Evolutionary conservation across 208 protist genomes (phyloP), one percentile per base, ranked within the genome.

Genomic region (Trypanosoma melophagium): DNA sequence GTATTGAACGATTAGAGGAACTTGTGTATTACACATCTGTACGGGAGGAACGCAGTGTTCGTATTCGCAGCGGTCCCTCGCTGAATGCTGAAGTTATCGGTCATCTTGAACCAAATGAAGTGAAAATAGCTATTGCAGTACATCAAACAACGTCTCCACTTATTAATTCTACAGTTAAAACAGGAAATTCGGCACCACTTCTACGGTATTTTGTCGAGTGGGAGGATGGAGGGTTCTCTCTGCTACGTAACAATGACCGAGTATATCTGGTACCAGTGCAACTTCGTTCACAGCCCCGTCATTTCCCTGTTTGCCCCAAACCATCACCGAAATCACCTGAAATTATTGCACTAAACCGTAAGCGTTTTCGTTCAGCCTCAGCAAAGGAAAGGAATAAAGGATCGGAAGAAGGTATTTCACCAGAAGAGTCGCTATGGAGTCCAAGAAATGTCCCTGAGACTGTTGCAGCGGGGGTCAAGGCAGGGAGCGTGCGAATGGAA

Each of bases 101-200:
- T 12, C 68, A 80, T 52, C 63, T 93, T 69, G 80, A 93, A 24
- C 35, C 65, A 14, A 93, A 93, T 54, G 87, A 93, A 69, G 82
- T 93, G 52, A 81, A 79, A 58, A 63, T 83, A 44, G 84, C 82
- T 14, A 55, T 74, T 13, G 80, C 77, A 2, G 49, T 87, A 2
- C 66, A 87, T 44, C 68, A 71, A 17, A 66, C 74, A 12, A n/a
- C n/a, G n/a, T n/a, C n/a, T n/a, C n/a, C n/a, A n/a, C n/a, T n/a
- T n/a, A n/a, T n/a, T n/a, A n/a, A n/a, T n/a, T 24, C 65, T 14
- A 50, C 52, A 3, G 60, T 17, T 38, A 59, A 19, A 24, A 8
- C 9, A 13, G 41, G 7, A 1, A 60, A 49, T 28, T 60, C 53
- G 10, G 12, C 19, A 22, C n/a, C 13, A 35, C 24, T 52, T n/a